phyloP scores from a whole-genome alignment of 495 filamentous ascomycete genomes.

The Xylaria telfairii region DNA sequence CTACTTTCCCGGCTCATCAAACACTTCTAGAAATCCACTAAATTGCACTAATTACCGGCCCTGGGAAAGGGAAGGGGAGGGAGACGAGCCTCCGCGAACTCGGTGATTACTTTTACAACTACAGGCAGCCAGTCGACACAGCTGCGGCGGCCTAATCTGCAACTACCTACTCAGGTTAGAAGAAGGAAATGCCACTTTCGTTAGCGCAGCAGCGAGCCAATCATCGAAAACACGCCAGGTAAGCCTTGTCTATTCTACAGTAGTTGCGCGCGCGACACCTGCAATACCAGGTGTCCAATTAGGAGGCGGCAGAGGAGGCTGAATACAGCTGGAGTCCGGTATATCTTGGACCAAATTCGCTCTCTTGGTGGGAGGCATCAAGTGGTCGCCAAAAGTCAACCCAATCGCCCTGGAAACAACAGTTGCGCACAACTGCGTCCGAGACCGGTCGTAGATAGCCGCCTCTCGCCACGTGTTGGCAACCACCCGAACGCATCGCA shows the following conservation, averaged over 20 bases:
- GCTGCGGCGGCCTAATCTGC: constrained; percentile 6
- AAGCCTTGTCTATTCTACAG: constrained; percentile 7
- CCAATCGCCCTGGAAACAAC: not conserved
- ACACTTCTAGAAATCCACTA: not conserved
- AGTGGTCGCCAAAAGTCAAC: constrained; percentile 10
- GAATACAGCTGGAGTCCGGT: not conserved
- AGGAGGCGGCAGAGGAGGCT: not conserved
- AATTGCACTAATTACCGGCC: not conserved
- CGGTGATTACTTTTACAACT: not conserved
- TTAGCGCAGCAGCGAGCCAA: constrained; percentile 25
- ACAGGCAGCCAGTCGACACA: constrained; percentile 16
- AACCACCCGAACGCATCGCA: not conserved
- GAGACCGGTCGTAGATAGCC: not conserved
- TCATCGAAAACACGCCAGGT: not conserved
- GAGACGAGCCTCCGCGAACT: not conserved
- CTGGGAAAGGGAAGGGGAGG: not conserved
- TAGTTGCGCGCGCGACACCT: not conserved
- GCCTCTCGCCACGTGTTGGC: not conserved
- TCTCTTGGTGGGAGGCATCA: not conserved
- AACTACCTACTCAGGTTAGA: constrained; percentile 2
- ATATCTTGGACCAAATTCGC: not conserved
- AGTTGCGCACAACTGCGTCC: not conserved
- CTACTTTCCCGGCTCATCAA: not conserved
- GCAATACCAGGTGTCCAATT: not conserved
- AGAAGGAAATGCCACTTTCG: not conserved